Percentiles rank a stretch among this genome's conserved stretches.
Conservation (phyloP, 1,284 basidiomycete species). For the Leccinum fallax region DNA sequence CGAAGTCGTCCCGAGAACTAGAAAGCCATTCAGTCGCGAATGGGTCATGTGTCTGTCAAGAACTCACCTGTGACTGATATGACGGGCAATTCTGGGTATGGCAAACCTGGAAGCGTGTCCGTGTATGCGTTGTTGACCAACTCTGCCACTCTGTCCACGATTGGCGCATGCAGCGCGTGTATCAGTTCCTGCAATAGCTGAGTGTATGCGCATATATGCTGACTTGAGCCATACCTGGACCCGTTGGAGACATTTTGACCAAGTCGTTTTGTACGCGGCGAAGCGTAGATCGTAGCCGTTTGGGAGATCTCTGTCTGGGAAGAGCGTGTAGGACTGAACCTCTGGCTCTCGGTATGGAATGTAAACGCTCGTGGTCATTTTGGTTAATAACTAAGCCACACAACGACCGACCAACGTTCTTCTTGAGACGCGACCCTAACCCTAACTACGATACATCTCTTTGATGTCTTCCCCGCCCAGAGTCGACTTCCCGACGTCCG, state of each 20-base stretch:
- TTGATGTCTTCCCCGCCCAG: slow-evolving; percentile 71
- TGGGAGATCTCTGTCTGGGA: slow-evolving; percentile 41
- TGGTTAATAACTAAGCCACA: slow-evolving; percentile 4
- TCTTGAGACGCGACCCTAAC: slow-evolving; percentile 35
- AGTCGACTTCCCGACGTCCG: slow-evolving; percentile 67
- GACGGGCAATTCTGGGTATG: slow-evolving; percentile 55
- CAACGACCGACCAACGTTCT: too few relatives aligned
- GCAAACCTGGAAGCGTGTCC: slow-evolving; percentile 46
- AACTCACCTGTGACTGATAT: slow-evolving; percentile 54
- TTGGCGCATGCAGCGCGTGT: slow-evolving; percentile 45
- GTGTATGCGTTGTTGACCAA: slow-evolving; percentile 44
- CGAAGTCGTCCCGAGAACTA: slow-evolving; percentile 36
- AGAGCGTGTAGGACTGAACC: slow-evolving; percentile 21
- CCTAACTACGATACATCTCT: slow-evolving; percentile 42
- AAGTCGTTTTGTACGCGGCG: slow-evolving; percentile 49
- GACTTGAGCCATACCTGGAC: slow-evolving; percentile 43
- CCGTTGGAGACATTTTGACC: slow-evolving; percentile 50
- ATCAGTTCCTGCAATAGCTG: slow-evolving; percentile 44
- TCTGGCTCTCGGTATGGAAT: slow-evolving; percentile 35
- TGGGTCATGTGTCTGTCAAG: not conserved
- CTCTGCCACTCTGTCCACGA: slow-evolving; percentile 43
- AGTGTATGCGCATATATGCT: not conserved
- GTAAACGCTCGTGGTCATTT: slow-evolving; percentile 36
- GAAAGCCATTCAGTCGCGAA: slow-evolving; percentile 13
- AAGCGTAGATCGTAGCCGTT: slow-evolving; percentile 47